Evolutionary conservation across 2,329 filamentous ascomycete species (phyloP), one percentile per base, ranked within the genome.

Genomic region (Aureobasidium sp.): DNA sequence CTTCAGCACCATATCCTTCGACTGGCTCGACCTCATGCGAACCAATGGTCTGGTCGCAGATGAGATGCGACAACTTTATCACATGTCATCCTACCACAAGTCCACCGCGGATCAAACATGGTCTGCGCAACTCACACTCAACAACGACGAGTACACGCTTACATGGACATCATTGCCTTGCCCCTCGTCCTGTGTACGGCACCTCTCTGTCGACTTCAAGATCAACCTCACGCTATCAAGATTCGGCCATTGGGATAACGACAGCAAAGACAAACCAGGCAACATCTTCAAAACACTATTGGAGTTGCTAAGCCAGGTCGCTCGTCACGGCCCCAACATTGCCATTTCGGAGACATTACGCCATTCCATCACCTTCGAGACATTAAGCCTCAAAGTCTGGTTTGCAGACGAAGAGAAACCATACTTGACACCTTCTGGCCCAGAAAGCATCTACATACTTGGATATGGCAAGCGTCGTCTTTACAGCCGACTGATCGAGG

Each of bases 51-150:
- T 25, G 5, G 15, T 59, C 12, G 55, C 55, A 44, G 55, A 59
- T 20, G 55, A 59, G 31, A 59, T 59, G 55, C 55, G 55, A 25
- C 20, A 59, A n/a, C 20, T 59, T 9, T 59, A 59, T 42, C 39
- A 27, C 20, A 12, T 59, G 11, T 31, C 42, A 15, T 37, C 55
- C 14, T 39, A 14, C 15, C 42, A 59, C 22, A 39, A 11, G 9
- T 27, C 20, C 17, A 15, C 20, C 20, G 44, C 29, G 3, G n/a
- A 37, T 20, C 55, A 48, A 31, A 59, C 55, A 7, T 59, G 55
- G 55, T 34, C 25, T 20, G 42, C 42, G 12, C 41, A 37, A 27
- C 41, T 59, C 31, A 39, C 6, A 8, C 55, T 59, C 27, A 48
- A 59, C 31, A 48, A 59, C 44, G 41, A 47, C 55, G 41, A 47